Evolutionary conservation across 768 basidiomycete species (phyloP).

Genomic region (Trametes meyenii): DNA sequence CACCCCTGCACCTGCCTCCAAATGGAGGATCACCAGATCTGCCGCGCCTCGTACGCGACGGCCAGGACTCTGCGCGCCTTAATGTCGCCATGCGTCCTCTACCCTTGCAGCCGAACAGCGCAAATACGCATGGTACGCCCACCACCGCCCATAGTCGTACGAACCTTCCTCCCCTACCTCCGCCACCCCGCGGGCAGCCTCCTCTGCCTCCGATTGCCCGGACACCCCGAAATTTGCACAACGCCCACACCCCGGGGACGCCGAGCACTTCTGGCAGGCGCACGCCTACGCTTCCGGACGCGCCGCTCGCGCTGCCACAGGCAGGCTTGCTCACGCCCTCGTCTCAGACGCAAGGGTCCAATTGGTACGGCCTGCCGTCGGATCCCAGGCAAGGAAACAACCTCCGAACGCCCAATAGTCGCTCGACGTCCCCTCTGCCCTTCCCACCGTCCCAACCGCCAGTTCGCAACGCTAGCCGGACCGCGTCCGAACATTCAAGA

Average conservation of each 20-base stretch:
- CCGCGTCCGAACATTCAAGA: conserved; percentile 45
- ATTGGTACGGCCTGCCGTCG: conserved; percentile 45
- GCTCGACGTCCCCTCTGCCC: conserved; percentile 44
- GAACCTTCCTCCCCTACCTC: conserved; percentile 67
- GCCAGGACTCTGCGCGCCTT: conserved; percentile 52
- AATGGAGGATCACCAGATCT: conserved; percentile 60
- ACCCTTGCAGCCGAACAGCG: conserved; percentile 46
- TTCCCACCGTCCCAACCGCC: conserved; percentile 31
- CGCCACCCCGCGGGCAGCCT: conserved; percentile 68
- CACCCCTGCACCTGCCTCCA: conserved; percentile 75
- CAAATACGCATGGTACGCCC: conserved; percentile 37
- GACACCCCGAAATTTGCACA: conserved; percentile 31
- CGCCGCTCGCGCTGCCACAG: conserved; percentile 39
- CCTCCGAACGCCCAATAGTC: conserved; percentile 29
- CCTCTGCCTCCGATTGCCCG: conserved; percentile 39
- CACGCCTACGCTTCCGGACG: conserved; percentile 63
- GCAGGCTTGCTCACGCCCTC: conserved; percentile 32
- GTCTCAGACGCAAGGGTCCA: conserved; percentile 25
- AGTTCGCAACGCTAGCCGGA: conserved; percentile 17
- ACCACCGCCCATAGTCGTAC: conserved; percentile 45
- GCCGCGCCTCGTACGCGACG: conserved; percentile 72
- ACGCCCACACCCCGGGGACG: conserved; percentile 19
- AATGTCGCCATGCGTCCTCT: conserved; percentile 47
- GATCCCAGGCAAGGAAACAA: conserved; percentile 60
- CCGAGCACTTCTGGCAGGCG: conserved; percentile 40